Conservation (phyloP, 805 yeast genomes). For the Candida ortonii region DNA sequence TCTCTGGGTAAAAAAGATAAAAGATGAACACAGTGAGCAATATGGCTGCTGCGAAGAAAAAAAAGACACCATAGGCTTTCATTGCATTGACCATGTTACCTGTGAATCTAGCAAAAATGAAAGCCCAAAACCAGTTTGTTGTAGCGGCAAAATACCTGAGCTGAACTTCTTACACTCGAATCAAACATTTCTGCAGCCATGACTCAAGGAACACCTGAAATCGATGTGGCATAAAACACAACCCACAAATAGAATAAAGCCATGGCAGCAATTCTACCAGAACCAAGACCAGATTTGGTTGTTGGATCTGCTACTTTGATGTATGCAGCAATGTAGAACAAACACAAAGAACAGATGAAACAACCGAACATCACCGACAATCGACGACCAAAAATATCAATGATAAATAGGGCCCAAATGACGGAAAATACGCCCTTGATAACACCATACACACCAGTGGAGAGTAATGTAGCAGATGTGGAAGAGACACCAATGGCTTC, state of each 20-base stretch:
- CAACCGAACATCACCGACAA: constrained; percentile 5
- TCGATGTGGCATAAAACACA: constrained; percentile 4
- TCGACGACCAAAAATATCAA: constrained; percentile 5
- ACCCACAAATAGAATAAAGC: constrained; percentile 7
- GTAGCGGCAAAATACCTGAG: constrained; percentile 5
- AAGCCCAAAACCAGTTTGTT: constrained; percentile 6
- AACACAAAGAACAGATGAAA: constrained; percentile 4
- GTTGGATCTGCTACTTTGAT: constrained; percentile 4
- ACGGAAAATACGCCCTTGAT: constrained; percentile 4
- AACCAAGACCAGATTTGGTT: not conserved
- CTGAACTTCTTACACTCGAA: constrained; percentile 5
- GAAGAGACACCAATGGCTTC: constrained; percentile 38
- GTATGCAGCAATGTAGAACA: constrained; percentile 6
- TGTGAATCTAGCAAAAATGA: constrained; percentile 8
- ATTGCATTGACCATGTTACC: constrained; percentile 6
- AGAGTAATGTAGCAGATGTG: constrained; percentile 22
- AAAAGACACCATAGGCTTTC: constrained; percentile 6
- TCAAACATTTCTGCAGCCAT: constrained; percentile 5
- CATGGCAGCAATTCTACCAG: constrained; percentile 5
- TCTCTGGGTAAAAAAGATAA: constrained; percentile 6
- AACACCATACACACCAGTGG: constrained; percentile 20
- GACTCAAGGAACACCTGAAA: constrained; percentile 6
- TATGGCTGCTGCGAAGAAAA: constrained; percentile 4
- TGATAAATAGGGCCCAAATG: constrained; percentile 4
- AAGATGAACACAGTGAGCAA: constrained; percentile 1